These are phyloP conservation scores for Euphrasia arctica DNA, from an alignment of 305 asterid species.

Conservation along the genomic window DNA sequence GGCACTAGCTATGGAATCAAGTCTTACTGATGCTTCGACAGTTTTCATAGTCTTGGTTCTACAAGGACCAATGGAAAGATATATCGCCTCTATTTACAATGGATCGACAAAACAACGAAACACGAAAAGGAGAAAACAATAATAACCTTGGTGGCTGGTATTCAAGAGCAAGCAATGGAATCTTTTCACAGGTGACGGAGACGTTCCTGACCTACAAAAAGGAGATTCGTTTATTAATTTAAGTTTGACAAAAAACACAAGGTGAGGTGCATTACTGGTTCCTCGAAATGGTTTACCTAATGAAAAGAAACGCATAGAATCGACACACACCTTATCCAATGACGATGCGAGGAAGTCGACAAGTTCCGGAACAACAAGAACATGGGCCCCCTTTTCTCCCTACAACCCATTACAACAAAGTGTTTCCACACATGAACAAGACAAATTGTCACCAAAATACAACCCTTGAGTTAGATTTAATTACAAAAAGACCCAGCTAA, in stretches of 20 bases:
- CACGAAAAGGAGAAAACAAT: background rate
- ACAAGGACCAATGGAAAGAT: constrained; percentile 23
- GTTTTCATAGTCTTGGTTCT: constrained; percentile 71
- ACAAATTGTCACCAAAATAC: constrained; percentile 2
- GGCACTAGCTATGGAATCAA: constrained; percentile 89
- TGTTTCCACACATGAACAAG: constrained; percentile 9
- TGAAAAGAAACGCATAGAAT: background rate
- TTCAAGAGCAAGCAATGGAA: constrained; percentile 86
- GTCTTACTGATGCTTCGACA: constrained; percentile 84
- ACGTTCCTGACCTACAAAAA: constrained; percentile 70
- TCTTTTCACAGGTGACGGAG: constrained; percentile 73
- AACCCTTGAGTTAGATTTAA: no score
- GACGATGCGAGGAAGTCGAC: constrained; percentile 68
- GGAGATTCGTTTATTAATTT: background rate
- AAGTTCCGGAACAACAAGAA: constrained; percentile 89
- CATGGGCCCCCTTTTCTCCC: constrained; percentile 92
- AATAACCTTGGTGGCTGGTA: constrained; percentile 86
- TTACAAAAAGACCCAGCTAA: no score
- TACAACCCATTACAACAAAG: constrained; percentile 26
- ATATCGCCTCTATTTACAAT: constrained; percentile 20
- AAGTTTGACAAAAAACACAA: background rate
- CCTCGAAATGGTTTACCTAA: background rate
- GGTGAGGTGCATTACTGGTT: constrained; percentile 16
- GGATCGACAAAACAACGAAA: constrained; percentile 6
- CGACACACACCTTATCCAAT: constrained; percentile 63